phyloP scores from a whole-genome alignment of 306 rosid species.

The Cucurbita argyrosperma region DNA sequence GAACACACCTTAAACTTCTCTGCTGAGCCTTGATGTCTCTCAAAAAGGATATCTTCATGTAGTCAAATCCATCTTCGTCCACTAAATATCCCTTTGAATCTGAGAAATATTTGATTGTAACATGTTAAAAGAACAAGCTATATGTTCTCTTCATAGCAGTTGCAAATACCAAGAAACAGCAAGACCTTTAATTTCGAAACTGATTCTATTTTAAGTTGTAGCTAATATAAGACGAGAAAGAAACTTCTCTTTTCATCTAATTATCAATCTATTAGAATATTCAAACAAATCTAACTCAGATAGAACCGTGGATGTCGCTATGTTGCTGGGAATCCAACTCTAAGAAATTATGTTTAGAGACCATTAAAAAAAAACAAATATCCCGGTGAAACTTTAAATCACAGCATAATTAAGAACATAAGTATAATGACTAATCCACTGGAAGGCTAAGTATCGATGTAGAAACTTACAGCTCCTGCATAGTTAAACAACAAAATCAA shows the following conservation, averaged over 20 bases:
- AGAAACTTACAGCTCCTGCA: neutral
- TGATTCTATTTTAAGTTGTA: neutral
- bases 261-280: neutral
- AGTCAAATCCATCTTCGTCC: constrained; percentile 97
- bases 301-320: neutral
- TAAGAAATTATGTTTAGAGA: neutral
- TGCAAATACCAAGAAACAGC: neutral
- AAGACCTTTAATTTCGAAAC: neutral
- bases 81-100: constrained; percentile 92
- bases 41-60: constrained; percentile 68
- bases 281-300: neutral
- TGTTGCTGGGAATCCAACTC: neutral
- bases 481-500: neutral
- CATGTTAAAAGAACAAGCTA: neutral
- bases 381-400: neutral
- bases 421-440: neutral
- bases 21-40: constrained; percentile 89
- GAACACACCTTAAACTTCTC: constrained; percentile 72
- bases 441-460: neutral
- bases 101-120: constrained; percentile 20
- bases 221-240: neutral
- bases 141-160: neutral
- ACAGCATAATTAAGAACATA: neutral
- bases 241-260: neutral
- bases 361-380: neutral